These are phyloP conservation scores for Hypoxylon sp. DNA, from an alignment of 2,329 filamentous ascomycete species.

Conservation along the genomic window DNA sequence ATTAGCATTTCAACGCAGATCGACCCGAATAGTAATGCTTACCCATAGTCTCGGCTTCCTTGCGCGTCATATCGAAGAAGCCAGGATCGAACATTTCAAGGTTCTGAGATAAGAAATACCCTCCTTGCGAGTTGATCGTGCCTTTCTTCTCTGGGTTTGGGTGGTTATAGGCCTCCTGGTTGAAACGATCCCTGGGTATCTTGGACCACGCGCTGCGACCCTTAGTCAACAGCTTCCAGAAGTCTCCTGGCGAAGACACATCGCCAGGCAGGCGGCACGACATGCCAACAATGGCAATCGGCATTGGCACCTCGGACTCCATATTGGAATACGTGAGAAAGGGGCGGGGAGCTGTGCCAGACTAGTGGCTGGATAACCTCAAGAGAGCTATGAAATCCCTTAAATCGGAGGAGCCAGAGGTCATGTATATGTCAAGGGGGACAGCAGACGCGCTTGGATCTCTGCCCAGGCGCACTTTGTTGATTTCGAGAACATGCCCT, in stretches of 20 bases:
- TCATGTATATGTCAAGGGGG: slow-evolving; percentile 28
- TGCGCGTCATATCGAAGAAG: slow-evolving; percentile 88
- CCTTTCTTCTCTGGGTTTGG: slow-evolving; percentile 77
- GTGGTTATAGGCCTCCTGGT: slow-evolving; percentile 76
- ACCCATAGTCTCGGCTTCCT: slow-evolving; percentile 71
- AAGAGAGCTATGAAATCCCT: slow-evolving; percentile 5
- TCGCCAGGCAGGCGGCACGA: slow-evolving; percentile 73
- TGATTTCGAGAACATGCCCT: slow-evolving; percentile 11
- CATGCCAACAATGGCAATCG: slow-evolving; percentile 77
- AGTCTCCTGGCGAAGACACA: slow-evolving; percentile 70
- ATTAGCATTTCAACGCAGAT: slow-evolving; percentile 43
- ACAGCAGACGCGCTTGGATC: slow-evolving; percentile 2
- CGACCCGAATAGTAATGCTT: not conserved
- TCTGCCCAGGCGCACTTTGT: not conserved
- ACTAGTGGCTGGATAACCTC: slow-evolving; percentile 18
- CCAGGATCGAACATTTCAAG: slow-evolving; percentile 81
- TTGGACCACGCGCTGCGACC: slow-evolving; percentile 76
- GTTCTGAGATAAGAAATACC: slow-evolving; percentile 75
- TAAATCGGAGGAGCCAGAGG: slow-evolving; percentile 12
- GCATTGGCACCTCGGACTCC: slow-evolving; percentile 41
- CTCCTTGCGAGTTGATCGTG: slow-evolving; percentile 77
- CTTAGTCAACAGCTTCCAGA: slow-evolving; percentile 78
- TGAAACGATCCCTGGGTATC: slow-evolving; percentile 77
- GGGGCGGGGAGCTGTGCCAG: slow-evolving; percentile 19
- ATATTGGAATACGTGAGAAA: slow-evolving; percentile 26